phyloP scores from a whole-genome alignment of 2,329 filamentous ascomycete genomes.

The Verticillium alfalfae region DNA sequence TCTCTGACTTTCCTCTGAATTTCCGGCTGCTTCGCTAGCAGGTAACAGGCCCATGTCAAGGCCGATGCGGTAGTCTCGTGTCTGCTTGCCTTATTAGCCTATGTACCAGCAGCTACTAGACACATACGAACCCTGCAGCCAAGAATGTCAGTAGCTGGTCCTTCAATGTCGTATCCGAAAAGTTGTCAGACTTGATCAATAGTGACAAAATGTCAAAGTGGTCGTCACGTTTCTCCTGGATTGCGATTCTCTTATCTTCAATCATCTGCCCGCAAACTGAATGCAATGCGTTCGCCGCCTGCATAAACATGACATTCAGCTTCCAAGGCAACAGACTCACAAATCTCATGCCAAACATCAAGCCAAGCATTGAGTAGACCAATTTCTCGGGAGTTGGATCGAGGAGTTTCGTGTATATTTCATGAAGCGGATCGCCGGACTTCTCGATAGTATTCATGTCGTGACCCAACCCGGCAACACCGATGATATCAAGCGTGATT shows the following conservation, averaged over 20 bases:
- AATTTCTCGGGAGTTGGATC: constrained; percentile 39
- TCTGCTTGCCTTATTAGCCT: constrained; percentile 11
- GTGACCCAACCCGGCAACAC: constrained; percentile 49
- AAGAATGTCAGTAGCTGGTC: constrained; percentile 52
- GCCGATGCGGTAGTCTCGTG: constrained; percentile 63
- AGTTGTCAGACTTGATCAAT: constrained; percentile 45
- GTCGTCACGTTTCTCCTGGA: constrained; percentile 31
- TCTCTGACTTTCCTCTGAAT: constrained; percentile 53
- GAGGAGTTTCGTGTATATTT: constrained; percentile 38
- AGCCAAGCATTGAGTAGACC: constrained; percentile 31
- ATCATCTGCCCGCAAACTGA: constrained; percentile 39
- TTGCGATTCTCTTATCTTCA: constrained; percentile 41
- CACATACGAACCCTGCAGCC: constrained; percentile 40
- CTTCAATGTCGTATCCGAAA: constrained; percentile 44
- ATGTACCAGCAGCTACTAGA: not conserved
- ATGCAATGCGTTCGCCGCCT: constrained; percentile 26
- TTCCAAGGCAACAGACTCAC: constrained; percentile 38
- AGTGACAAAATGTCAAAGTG: constrained; percentile 56
- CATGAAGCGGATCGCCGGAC: constrained; percentile 31
- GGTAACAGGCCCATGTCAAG: constrained; percentile 57
- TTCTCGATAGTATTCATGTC: constrained; percentile 41
- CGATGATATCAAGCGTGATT: constrained; percentile 56
- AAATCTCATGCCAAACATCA: constrained; percentile 27
- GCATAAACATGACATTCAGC: constrained; percentile 31
- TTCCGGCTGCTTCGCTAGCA: constrained; percentile 52